Evolutionary conservation across 768 basidiomycete species (phyloP).

Genomic region (Agaricus sinodeliciosus): DNA sequence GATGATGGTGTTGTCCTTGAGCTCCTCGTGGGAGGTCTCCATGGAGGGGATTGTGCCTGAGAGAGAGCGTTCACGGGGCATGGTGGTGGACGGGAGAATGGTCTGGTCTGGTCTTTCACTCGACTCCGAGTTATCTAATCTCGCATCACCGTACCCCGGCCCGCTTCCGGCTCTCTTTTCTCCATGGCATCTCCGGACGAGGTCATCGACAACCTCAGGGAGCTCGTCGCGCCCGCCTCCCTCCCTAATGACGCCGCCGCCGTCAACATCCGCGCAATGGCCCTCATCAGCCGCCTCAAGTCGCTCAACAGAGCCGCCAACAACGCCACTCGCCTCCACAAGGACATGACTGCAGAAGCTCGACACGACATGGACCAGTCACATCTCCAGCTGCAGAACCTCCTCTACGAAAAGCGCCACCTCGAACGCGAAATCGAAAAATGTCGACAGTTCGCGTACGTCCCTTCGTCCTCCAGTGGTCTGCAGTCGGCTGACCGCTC

Average conservation of each 20-base stretch:
- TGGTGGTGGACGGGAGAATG: slow-evolving; percentile 20
- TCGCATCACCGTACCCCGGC: slow-evolving; percentile 11
- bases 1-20: slow-evolving; percentile 87
- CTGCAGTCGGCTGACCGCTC: not conserved
- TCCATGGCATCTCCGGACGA: slow-evolving; percentile 30
- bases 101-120: slow-evolving; percentile 6
- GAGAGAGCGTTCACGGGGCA: slow-evolving; percentile 46
- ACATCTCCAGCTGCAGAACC: slow-evolving; percentile 78
- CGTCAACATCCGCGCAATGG: slow-evolving; percentile 60
- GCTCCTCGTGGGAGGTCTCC: slow-evolving; percentile 62
- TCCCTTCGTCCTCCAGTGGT: slow-evolving; percentile 11
- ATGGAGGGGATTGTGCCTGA: slow-evolving; percentile 89
- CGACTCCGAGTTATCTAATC: slow-evolving; percentile 16
- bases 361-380: slow-evolving; percentile 89
- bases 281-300: slow-evolving; percentile 76
- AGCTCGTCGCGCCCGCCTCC: slow-evolving; percentile 46
- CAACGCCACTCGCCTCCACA: slow-evolving; percentile 54
- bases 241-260: slow-evolving; percentile 40
- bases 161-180: slow-evolving; percentile 16
- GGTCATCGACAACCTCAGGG: slow-evolving; percentile 56
- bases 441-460: slow-evolving; percentile 87
- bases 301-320: slow-evolving; percentile 72
- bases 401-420: slow-evolving; percentile 85
- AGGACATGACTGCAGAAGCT: slow-evolving; percentile 71
- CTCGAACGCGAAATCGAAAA: slow-evolving; percentile 90